Evolutionary conservation across 2,329 filamentous ascomycete species (phyloP).

Genomic region (Gremmenia infestans): DNA sequence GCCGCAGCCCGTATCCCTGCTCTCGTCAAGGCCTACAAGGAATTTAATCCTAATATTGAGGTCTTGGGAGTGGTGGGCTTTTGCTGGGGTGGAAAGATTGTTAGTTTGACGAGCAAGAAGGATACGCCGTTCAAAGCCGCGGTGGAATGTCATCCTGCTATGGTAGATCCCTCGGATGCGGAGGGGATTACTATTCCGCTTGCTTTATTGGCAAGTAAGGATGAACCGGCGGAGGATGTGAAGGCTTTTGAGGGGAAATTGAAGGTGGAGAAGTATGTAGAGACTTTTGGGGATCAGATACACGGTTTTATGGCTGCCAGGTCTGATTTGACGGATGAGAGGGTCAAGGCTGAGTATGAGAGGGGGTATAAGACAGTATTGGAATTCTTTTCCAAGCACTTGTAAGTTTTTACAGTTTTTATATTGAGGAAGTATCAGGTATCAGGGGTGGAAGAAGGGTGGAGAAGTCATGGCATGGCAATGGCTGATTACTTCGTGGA

Average conservation of each 20-base stretch:
- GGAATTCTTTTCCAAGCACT: conserved; percentile 39
- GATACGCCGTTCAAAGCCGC: conserved; percentile 46
- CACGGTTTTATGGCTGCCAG: conserved; percentile 58
- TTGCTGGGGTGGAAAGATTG: conserved; percentile 33
- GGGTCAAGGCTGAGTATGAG: conserved; percentile 43
- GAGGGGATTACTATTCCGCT: conserved; percentile 55
- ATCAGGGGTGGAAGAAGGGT: too few species aligned
- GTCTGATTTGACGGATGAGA: conserved; percentile 41
- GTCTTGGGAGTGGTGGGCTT: conserved; percentile 34
- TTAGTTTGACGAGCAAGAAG: conserved; percentile 18
- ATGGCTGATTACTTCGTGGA: neutral
- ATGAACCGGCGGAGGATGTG: conserved; percentile 48
- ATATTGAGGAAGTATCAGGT: too few species aligned
- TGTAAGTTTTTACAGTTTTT: conserved; percentile 22
- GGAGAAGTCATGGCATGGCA: too few species aligned
- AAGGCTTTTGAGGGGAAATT: conserved; percentile 41
- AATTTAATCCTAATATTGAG: conserved; percentile 47
- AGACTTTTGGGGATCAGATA: conserved; percentile 45
- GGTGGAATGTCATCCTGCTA: conserved; percentile 53
- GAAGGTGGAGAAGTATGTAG: conserved; percentile 40
- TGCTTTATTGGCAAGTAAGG: conserved; percentile 59
- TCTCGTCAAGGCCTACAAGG: conserved; percentile 39
- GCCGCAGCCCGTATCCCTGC: conserved; percentile 45
- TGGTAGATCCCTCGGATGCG: conserved; percentile 60
- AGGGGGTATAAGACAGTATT: conserved; percentile 42